A percentile compares a stretch with the other conserved stretches of the same genome.
Evolutionary conservation across 2,329 filamentous ascomycete genomes (phyloP).

Genomic region (Monosporascus sp.): DNA sequence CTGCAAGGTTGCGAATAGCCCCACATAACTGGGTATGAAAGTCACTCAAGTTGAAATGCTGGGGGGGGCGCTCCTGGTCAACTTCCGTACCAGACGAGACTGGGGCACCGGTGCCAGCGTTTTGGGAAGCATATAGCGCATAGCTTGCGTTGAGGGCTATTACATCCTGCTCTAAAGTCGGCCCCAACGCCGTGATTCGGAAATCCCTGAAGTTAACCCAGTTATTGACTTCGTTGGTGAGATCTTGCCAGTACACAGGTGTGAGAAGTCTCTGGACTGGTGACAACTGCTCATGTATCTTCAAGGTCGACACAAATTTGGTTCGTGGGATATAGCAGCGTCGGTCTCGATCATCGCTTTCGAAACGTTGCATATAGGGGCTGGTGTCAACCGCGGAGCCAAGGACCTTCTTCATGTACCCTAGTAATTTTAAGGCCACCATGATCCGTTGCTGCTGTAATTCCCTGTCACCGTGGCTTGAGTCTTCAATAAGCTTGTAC

Average conservation of each 20-base stretch:
- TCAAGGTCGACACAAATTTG: not conserved
- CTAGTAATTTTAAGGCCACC: not conserved
- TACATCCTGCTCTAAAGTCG: not conserved
- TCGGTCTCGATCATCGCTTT: conserved; percentile 9
- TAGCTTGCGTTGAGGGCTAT: too few species aligned
- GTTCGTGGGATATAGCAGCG: conserved; percentile 11
- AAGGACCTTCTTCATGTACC: conserved; percentile 5
- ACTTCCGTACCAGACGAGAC: not conserved
- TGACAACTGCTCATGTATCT: conserved; percentile 3
- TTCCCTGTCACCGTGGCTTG: not conserved
- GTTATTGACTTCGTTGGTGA: conserved; percentile 2
- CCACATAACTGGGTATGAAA: conserved; percentile 7
- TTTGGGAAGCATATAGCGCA: not conserved
- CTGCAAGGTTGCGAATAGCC: conserved; percentile 6
- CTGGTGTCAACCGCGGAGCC: not conserved
- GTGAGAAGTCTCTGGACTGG: conserved; percentile 29
- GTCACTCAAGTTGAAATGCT: not conserved
- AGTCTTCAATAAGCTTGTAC: conserved; percentile 1
- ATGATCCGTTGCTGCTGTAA: not conserved
- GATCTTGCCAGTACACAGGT: conserved; percentile 29
- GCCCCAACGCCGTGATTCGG: not conserved
- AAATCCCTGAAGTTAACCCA: not conserved
- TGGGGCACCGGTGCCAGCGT: not conserved
- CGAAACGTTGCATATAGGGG: not conserved
- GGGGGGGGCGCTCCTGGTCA: not conserved